Conservation (phyloP, 306 rosid genomes). For the Fagus sylvatica region DNA sequence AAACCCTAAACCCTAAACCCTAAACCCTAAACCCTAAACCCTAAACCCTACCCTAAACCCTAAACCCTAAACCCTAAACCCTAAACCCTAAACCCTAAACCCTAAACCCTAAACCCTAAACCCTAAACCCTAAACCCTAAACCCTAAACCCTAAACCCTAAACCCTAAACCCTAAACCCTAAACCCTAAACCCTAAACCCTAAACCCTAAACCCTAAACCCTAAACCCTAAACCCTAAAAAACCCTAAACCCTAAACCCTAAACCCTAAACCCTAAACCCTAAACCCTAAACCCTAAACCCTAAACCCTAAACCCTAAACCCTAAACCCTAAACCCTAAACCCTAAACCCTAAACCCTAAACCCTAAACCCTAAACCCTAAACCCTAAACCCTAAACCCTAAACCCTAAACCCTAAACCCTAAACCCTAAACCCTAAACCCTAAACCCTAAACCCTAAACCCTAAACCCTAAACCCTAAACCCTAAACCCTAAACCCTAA, state of each 20-base stretch:
- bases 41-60: too few relatives aligned
- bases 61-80: neutral
- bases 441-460: conserved; percentile 28
- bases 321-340: conserved; percentile 28
- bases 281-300: conserved; percentile 11
- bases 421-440: conserved; percentile 34
- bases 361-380: conserved; percentile 32
- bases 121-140: conserved; percentile 28
- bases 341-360: conserved; percentile 33
- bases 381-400: conserved; percentile 16
- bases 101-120: conserved; percentile 24
- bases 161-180: conserved; percentile 8
- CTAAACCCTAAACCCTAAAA: conserved; percentile 4
- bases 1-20: conserved; percentile 30
- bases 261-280: conserved; percentile 12
- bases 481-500: conserved; percentile 30
- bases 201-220: conserved; percentile 22
- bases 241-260: conserved; percentile 5
- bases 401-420: conserved; percentile 24
- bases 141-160: conserved; percentile 9
- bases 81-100: conserved; percentile 27
- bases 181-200: conserved; percentile 17
- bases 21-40: neutral
- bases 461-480: conserved; percentile 25
- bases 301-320: conserved; percentile 26